These are phyloP conservation scores for Stentor roeselii DNA, from an alignment of 73 alveolate genomes.

Conservation along the genomic window DNA sequence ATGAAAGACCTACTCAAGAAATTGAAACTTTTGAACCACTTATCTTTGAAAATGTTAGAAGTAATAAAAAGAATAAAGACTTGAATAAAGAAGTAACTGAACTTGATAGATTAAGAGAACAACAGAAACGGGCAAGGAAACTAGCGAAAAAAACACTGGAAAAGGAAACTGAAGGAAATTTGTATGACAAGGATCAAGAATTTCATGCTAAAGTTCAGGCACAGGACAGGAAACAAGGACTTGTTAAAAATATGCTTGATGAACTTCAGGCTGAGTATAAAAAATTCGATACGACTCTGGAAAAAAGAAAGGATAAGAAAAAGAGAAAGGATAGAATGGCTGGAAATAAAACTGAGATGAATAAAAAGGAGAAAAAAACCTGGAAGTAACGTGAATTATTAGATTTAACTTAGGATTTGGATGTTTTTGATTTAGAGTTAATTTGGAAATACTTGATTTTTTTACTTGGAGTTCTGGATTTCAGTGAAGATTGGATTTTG, in stretches of 20 bases:
- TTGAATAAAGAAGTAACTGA: slow-evolving; percentile 1
- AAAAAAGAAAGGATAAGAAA: background rate
- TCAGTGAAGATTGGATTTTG: no score
- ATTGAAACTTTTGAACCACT: slow-evolving; percentile 16
- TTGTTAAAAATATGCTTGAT: background rate
- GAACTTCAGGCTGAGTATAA: slow-evolving; percentile 17
- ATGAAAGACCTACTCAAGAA: slow-evolving; percentile 3
- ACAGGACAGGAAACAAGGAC: background rate
- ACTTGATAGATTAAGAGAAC: background rate
- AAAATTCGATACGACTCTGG: background rate
- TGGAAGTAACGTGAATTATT: no score
- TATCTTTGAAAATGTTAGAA: background rate
- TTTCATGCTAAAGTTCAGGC: background rate
- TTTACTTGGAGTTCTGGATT: no score
- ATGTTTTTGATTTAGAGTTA: no score
- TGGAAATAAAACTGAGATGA: background rate
- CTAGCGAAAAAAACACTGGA: background rate
- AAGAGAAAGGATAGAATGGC: slow-evolving; percentile 10
- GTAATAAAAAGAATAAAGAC: background rate
- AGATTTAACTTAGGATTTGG: no score
- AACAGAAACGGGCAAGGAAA: background rate
- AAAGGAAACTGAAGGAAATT: slow-evolving; percentile 2
- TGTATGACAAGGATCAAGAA: background rate
- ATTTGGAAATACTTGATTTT: no score
- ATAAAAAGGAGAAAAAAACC: no score